Conservation (phyloP, 192 early-diverging fungal species). For the Cetraspora pellucida region DNA sequence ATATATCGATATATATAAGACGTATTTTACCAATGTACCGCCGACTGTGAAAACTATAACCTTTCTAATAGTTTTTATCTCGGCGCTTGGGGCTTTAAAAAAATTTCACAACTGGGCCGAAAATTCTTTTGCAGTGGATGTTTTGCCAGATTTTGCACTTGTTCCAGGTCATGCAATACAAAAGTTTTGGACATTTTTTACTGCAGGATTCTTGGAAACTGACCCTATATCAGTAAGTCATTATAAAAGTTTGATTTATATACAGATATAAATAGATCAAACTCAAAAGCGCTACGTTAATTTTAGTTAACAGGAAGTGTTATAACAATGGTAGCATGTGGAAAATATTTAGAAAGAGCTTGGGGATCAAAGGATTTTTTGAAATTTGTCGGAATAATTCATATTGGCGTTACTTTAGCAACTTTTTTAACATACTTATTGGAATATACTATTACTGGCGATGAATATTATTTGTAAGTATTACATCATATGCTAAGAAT, state of each 20-base stretch:
- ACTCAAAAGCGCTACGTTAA: background rate
- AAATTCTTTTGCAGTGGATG: background rate
- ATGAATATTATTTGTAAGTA: constrained; percentile 62
- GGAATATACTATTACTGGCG: constrained; percentile 57
- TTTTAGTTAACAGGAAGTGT: constrained; percentile 50
- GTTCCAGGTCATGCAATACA: constrained; percentile 41
- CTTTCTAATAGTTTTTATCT: constrained; percentile 26
- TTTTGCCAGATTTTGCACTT: constrained; percentile 39
- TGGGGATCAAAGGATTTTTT: constrained; percentile 81
- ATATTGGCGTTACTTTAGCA: constrained; percentile 53
- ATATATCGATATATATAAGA: background rate
- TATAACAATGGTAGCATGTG: constrained; percentile 52
- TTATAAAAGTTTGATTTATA: background rate
- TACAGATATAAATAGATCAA: background rate
- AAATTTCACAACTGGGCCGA: constrained; percentile 24
- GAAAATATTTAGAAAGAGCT: constrained; percentile 80
- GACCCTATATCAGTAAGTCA: constrained; percentile 50
- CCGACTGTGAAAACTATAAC: constrained; percentile 39
- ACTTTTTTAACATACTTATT: constrained; percentile 59
- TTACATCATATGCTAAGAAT: background rate
- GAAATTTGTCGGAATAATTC: constrained; percentile 66
- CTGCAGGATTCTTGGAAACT: constrained; percentile 59
- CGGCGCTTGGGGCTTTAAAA: constrained; percentile 30
- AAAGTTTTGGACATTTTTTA: constrained; percentile 61
- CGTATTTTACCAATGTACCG: constrained; percentile 40